Conservation (phyloP, 2,329 filamentous ascomycete genomes). For the Trichoderma koningii region DNA sequence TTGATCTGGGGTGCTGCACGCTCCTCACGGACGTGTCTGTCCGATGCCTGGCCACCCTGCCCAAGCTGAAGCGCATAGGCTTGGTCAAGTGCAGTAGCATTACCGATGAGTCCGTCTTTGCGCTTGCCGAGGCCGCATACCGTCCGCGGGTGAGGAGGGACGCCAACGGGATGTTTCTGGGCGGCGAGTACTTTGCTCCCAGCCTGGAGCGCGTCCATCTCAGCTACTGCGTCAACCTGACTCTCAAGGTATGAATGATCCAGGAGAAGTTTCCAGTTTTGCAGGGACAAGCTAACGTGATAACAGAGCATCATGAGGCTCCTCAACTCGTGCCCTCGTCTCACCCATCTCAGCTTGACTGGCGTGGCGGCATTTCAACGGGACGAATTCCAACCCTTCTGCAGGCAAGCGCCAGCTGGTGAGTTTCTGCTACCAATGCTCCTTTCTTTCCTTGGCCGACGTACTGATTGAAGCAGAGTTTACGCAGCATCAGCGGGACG, state of each 20-base stretch:
- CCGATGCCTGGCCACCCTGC: slow-evolving; percentile 77
- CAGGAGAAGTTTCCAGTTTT: too few relatives aligned
- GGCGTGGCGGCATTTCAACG: slow-evolving; percentile 89
- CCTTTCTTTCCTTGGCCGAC: neutral
- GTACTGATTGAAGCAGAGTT: slow-evolving; percentile 65
- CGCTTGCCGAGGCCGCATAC: slow-evolving; percentile 72
- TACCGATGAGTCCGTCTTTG: slow-evolving; percentile 85
- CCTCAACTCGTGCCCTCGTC: slow-evolving; percentile 84
- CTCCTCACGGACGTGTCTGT: slow-evolving; percentile 88
- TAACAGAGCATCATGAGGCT: slow-evolving; percentile 81
- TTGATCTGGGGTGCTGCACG: slow-evolving; percentile 93
- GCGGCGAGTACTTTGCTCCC: slow-evolving; percentile 56
- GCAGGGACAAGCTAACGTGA: neutral
- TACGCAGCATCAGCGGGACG: slow-evolving; percentile 88
- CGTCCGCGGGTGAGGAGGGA: slow-evolving; percentile 54
- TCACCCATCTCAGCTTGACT: slow-evolving; percentile 93
- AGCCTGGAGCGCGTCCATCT: slow-evolving; percentile 92
- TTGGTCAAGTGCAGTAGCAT: slow-evolving; percentile 91
- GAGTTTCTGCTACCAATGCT: slow-evolving; percentile 33
- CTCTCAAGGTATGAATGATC: slow-evolving; percentile 65
- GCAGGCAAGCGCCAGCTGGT: slow-evolving; percentile 79
- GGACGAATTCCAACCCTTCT: slow-evolving; percentile 81
- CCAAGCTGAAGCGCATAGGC: slow-evolving; percentile 92
- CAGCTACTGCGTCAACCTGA: slow-evolving; percentile 88
- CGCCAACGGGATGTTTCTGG: slow-evolving; percentile 49